Evolutionary conservation across 768 basidiomycete genomes (phyloP), one percentile per base, ranked within the genome.

Genomic region (Leccinum subtestaceum): DNA sequence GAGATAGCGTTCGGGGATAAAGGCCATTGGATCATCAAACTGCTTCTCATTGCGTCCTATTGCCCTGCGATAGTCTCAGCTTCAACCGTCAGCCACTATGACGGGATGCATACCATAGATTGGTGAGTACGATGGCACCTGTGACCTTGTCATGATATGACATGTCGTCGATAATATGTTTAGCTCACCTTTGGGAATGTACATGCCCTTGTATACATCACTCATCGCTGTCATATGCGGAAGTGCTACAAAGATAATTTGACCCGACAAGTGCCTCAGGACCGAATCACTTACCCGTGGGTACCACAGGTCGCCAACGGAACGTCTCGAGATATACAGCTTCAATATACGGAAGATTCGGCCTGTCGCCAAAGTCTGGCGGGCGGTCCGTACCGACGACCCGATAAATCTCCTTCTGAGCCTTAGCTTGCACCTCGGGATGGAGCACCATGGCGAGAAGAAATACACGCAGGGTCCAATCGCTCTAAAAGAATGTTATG

Each of bases 1-100:
- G 12, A 87, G 65, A 72, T 82, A 84, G 40, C 86, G 76, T 60
- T 85, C 82, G 6, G 87, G 85, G 25, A 77, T 75, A 71, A 86
- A 86, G 7, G 64, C 62, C 57, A 76, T 76, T 5, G 86, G 79
- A 34, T 85, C 76, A 7, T 79, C 77, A 69, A 84, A 87, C 45
- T 75, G 71, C 3, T 63, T 67, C 54, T 78, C 77, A 64, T 87
- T 81, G 56, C 83, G 84, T 17, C 78, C 73, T 36, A 80, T 78
- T 6, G 73, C 77, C 78, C 79, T 81, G 34, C 9, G 2, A 27
- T 5, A 23, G 23, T 3, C 0, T 71, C 43, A 63, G 40, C 32
- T 17, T 15, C 29, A 49, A 27, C 25, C 17, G 12, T 21, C 11
- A 2, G 5, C 1, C 15, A 10, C 32, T 12, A 27, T 10, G 7